phyloP scores from a whole-genome alignment of 805 yeast species.

The Wickerhamiella qilinensis region DNA sequence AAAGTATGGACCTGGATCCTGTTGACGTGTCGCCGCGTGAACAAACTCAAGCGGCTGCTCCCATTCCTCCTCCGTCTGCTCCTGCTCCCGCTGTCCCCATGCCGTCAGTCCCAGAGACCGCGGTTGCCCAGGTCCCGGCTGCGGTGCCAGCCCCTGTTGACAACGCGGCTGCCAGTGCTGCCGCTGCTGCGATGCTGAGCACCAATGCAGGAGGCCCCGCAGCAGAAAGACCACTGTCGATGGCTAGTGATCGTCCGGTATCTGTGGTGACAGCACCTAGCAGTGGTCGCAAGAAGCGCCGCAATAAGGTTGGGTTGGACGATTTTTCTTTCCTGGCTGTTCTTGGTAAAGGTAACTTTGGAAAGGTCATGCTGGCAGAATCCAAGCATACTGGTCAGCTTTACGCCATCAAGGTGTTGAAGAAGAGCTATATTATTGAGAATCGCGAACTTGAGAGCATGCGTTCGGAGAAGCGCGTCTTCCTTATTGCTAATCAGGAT shows the following conservation, averaged over 20 bases:
- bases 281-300: constrained; percentile 35
- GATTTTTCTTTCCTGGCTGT: constrained; percentile 91
- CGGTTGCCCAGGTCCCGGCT: neutral
- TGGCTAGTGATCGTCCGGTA: neutral
- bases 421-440: constrained; percentile 88
- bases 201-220: neutral
- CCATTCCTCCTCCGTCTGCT: neutral
- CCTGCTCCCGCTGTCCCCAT: neutral
- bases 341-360: constrained; percentile 95
- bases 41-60: neutral
- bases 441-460: constrained; percentile 94
- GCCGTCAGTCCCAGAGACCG: neutral
- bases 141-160: neutral
- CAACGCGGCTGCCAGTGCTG: neutral
- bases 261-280: neutral
- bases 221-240: neutral
- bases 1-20: neutral
- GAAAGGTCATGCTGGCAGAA: constrained; percentile 95
- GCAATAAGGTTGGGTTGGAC: constrained; percentile 55
- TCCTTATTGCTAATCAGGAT: constrained; percentile 64
- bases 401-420: constrained; percentile 92
- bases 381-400: constrained; percentile 64
- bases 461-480: constrained; percentile 85
- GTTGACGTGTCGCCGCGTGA: neutral
- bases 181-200: neutral